Evolutionary conservation across 805 yeast species (phyloP), one percentile per base, ranked within the genome.

Genomic region (Candida montana): DNA sequence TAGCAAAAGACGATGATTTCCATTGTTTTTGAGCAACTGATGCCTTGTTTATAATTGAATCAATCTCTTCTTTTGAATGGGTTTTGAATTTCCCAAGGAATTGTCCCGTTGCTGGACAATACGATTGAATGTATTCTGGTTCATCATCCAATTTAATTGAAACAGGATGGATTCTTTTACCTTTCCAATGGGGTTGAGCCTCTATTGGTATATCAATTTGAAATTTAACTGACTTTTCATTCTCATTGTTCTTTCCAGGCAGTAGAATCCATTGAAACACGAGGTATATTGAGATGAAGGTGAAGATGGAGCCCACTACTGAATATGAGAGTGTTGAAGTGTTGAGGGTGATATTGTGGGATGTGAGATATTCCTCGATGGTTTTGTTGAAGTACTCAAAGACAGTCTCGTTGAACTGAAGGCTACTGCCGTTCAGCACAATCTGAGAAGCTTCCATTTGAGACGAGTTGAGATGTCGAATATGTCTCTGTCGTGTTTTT

Each of bases 101-200:
- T 63, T 88, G 96, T 27, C 96, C 95, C 0, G 98, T 93, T 0
- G 98, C 96, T 4, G 99, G 99, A 64, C 99, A 91, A 60, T 86
- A 83, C 46, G 90, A 78, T 56, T 87, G 90, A 47, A 91, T 85
- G 49, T 63, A 69, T 17, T 67, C 70, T 2, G 91, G 85, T 40
- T 83, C 89, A 19, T 73, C 74, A 2, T 74, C 72, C 42, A 77
- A 75, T 35, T 67, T 65, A 4, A 86, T 69, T 12, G 78, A 67
- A 12, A 83, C 74, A 0, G 88, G 81, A 39, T 76, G 74, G 27
- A 87, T 68, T 39, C 96, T 68, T 53, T 79, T 83, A 7, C 95
- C 95, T 61, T 89, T 89, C 96, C 96, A 90, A 58, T 87, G 91
- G 4, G 89, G 87, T 57, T 79, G 73, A 24, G 95, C 88, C 54